Evolutionary conservation across 495 filamentous ascomycete species (phyloP), one percentile per base, ranked within the genome.

Genomic region (Daldinia loculata): DNA sequence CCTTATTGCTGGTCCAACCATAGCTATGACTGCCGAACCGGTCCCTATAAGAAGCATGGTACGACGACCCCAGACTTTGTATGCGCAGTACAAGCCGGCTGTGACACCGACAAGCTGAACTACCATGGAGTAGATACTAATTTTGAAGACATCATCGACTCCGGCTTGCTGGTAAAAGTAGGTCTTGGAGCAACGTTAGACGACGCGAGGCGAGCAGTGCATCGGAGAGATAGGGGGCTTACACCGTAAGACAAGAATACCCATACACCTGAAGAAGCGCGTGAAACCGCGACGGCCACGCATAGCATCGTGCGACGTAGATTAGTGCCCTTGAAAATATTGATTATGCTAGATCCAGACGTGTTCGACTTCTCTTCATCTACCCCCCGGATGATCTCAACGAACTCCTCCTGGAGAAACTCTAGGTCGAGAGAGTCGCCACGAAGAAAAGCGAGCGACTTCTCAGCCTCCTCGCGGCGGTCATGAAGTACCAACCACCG

Each of bases 1-100:
- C 52, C 73, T 26, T 26, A 79, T 29, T 1, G 75, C 75, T 14
- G 72, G 65, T 6, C 63, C 70, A 11, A 70, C 41, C 75, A 79
- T 79, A 4, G 70, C 71, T n/a, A 85, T 67, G 14, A 79, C 80
- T 50, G 83, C 82, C 19, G 84, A 63, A n/a, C 77, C 66, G 38
- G 84, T 72, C 4, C 84, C 84, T 38, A 79, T 79, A 24, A 84
- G 70, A 50, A 87, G 80, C 36, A 83, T 69, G 11, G 80, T 76
- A 1, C 85, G 82, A 14, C 82, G 81, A 39, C 82, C 84, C 22
- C 79, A 77, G 48, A 77, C 69, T 5, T 82, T 83, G 26, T 75
- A 74, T 62, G 84, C 76, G 32, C 84, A 75, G 39, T 68, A 73
- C 50, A 77, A 78, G 66, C 84, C 85, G 61, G 83, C 62, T 15